Conservation (phyloP, 441 rosid species). For the Codiaeum variegatum region DNA sequence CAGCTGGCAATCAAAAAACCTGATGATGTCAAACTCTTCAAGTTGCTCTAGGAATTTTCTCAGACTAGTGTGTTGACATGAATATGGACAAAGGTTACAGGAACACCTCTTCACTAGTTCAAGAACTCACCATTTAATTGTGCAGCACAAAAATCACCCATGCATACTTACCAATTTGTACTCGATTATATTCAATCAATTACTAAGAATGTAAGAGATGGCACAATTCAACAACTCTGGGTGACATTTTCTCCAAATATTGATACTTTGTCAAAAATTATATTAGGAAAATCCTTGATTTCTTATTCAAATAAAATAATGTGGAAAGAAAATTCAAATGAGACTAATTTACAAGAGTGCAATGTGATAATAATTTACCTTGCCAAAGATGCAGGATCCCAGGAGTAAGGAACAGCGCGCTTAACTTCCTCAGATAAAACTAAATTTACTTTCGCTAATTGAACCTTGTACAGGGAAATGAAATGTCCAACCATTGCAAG, state of each 20-base stretch:
- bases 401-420: slow-evolving; percentile 47
- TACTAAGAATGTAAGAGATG: neutral
- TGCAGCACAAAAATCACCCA: neutral
- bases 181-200: neutral
- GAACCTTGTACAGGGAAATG: slow-evolving; percentile 53
- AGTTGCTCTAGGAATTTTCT: neutral
- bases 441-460: slow-evolving; percentile 35
- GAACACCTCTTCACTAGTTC: neutral
- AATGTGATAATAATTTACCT: slow-evolving; percentile 33
- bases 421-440: slow-evolving; percentile 45
- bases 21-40: slow-evolving; percentile 16
- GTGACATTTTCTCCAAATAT: neutral
- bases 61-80: neutral
- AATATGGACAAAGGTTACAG: neutral
- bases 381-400: slow-evolving; percentile 70
- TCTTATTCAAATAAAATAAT: neutral
- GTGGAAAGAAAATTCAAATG: neutral
- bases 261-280: neutral
- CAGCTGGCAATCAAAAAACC: slow-evolving; percentile 19
- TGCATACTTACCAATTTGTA: neutral
- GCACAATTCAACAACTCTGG: neutral
- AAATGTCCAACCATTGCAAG: slow-evolving; percentile 59
- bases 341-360: neutral
- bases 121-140: neutral
- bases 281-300: neutral